Conservation (phyloP, 768 basidiomycete genomes). For the Boletus reticulatus region DNA sequence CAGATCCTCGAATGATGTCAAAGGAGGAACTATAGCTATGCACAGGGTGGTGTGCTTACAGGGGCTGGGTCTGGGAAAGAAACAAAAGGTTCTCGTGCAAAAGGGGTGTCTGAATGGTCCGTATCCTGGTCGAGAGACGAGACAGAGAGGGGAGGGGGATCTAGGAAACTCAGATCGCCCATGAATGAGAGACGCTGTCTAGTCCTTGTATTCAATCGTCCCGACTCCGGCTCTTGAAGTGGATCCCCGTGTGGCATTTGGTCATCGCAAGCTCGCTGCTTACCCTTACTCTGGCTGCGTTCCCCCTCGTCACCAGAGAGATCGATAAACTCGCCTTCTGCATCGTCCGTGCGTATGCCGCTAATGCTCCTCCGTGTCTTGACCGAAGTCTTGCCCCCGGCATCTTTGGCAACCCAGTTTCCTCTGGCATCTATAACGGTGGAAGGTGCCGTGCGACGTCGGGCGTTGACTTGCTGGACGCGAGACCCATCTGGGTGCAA, state of each 20-base stretch:
- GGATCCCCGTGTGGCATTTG: constrained; percentile 4
- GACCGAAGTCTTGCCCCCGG: constrained; percentile 50
- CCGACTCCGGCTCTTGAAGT: constrained; percentile 12
- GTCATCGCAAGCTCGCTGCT: constrained; percentile 21
- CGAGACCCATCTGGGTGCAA: constrained; percentile 64
- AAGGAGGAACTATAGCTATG: not conserved
- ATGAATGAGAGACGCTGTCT: constrained; percentile 46
- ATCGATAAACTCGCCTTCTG: constrained; percentile 24
- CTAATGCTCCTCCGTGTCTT: constrained; percentile 32
- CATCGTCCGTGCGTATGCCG: constrained; percentile 20
- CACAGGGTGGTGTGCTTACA: constrained; percentile 35
- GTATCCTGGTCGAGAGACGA: constrained; percentile 11
- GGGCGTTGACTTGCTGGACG: constrained; percentile 43
- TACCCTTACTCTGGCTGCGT: constrained; percentile 21
- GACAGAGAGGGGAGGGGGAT: constrained; percentile 23
- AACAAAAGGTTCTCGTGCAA: constrained; percentile 9
- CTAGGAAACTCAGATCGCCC: constrained; percentile 55
- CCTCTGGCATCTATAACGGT: constrained; percentile 47
- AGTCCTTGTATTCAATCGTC: constrained; percentile 23
- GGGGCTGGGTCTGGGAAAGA: constrained; percentile 44
- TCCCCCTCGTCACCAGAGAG: constrained; percentile 20
- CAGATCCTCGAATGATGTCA: constrained; percentile 42
- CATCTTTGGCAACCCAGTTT: constrained; percentile 68
- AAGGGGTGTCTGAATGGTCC: constrained; percentile 1
- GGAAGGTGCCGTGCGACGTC: constrained; percentile 33